Conservation (phyloP, 495 filamentous ascomycete genomes). For the Penicillium chermesinum region DNA sequence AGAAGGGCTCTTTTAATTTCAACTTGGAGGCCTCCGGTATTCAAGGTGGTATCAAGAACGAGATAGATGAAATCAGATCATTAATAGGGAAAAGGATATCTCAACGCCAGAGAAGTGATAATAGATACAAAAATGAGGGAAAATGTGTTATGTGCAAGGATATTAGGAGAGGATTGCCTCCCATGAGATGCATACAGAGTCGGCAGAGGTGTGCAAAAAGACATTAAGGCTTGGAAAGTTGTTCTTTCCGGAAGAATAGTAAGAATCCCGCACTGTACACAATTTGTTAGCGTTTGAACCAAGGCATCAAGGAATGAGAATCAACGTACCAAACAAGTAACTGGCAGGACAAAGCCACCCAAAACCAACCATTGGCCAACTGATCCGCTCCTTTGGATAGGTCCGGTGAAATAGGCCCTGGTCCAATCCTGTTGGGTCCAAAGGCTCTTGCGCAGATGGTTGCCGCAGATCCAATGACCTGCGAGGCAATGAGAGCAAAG, state of each 20-base stretch:
- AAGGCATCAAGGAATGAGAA: neutral
- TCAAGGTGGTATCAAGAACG: too few species aligned
- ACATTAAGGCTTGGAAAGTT: conserved; percentile 9
- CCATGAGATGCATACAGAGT: too few species aligned
- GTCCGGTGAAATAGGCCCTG: conserved; percentile 42
- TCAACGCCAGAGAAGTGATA: too few species aligned
- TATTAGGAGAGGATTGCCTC: too few species aligned
- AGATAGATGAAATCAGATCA: too few species aligned
- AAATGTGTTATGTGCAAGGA: too few species aligned
- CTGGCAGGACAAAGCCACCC: conserved; percentile 59
- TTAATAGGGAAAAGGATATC: too few species aligned
- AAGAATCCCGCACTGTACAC: conserved; percentile 52
- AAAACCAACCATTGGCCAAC: conserved; percentile 57
- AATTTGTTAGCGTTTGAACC: conserved; percentile 2
- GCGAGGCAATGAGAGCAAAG: conserved; percentile 46
- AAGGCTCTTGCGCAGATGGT: conserved; percentile 45
- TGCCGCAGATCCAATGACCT: conserved; percentile 46
- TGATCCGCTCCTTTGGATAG: conserved; percentile 35
- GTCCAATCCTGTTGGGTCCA: conserved; percentile 41
- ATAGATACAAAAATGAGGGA: too few species aligned
- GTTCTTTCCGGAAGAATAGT: conserved; percentile 49
- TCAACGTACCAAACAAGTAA: conserved; percentile 49
- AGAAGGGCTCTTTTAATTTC: too few species aligned
- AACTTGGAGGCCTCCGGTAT: too few species aligned
- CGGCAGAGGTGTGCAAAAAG: neutral